phyloP scores from a whole-genome alignment of 2,329 filamentous ascomycete species.

The Fusarium miscanthi region DNA sequence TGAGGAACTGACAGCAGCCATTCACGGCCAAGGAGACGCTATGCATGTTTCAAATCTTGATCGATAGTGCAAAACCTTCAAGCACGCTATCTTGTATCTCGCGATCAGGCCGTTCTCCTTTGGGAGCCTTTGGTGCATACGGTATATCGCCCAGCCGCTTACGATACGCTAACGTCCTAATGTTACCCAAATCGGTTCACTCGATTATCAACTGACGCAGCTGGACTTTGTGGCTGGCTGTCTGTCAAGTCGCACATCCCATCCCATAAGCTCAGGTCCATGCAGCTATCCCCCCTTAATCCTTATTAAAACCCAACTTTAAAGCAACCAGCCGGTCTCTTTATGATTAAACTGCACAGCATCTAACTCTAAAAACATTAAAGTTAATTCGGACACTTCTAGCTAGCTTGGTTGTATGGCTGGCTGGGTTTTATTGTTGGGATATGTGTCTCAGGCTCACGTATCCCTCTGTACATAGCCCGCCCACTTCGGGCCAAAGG shows the following conservation, averaged over 20 bases:
- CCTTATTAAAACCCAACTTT: neutral
- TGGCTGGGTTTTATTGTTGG: too few relatives aligned
- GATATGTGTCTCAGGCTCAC: too few relatives aligned
- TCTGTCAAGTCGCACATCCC: too few relatives aligned
- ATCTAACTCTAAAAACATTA: neutral
- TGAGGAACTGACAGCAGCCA: neutral
- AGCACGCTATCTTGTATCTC: fast-evolving
- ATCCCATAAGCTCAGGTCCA: neutral
- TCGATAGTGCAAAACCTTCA: neutral
- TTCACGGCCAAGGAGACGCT: neutral
- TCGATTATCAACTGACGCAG: fast-evolving
- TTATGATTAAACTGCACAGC: neutral
- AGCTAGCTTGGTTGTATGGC: too few relatives aligned
- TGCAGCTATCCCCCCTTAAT: neutral
- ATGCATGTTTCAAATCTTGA: fast-evolving
- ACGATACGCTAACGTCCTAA: too few relatives aligned
- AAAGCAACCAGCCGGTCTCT: neutral
- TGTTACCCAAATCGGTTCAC: neutral
- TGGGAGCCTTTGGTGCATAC: fast-evolving
- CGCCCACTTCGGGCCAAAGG: too few relatives aligned
- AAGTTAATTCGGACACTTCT: neutral
- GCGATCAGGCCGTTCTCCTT: too few relatives aligned
- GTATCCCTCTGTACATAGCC: too few relatives aligned
- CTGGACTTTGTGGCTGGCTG: neutral
- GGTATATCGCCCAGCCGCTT: fast-evolving